These are phyloP conservation scores for Talaromyces funiculosus DNA, from an alignment of 2,329 filamentous ascomycete genomes.

Conservation along the genomic window DNA sequence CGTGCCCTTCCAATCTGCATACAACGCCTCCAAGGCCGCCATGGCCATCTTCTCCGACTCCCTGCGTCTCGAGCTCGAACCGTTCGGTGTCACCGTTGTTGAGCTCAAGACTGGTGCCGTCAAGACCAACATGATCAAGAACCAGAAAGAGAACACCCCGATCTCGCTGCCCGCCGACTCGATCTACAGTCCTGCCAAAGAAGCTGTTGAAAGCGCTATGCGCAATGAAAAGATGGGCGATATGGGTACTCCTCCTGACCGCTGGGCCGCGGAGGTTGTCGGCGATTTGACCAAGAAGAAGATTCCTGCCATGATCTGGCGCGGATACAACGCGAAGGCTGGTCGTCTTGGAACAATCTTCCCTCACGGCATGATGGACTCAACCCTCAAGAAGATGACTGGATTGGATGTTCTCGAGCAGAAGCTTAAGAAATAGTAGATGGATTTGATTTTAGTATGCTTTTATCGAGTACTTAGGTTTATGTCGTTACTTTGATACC, in stretches of 20 bases:
- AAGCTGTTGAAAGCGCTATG: slow-evolving; percentile 6
- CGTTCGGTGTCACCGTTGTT: slow-evolving; percentile 3
- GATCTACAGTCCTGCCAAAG: slow-evolving; percentile 2
- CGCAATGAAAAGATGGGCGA: slow-evolving; percentile 3
- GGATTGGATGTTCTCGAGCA: slow-evolving; percentile 9
- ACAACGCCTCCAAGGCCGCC: slow-evolving; percentile 10
- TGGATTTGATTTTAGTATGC: neutral
- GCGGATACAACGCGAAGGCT: slow-evolving; percentile 2
- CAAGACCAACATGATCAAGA: slow-evolving; percentile 7
- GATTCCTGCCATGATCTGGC: slow-evolving; percentile 7
- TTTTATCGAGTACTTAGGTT: neutral
- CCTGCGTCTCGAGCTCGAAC: slow-evolving; percentile 6
- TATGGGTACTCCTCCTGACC: slow-evolving; percentile 2
- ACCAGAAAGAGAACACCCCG: neutral
- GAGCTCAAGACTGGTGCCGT: slow-evolving; percentile 10
- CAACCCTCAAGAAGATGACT: slow-evolving; percentile 9
- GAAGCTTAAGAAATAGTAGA: neutral
- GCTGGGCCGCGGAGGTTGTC: slow-evolving; percentile 7
- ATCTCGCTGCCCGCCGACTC: neutral
- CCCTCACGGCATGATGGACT: slow-evolving; percentile 8
- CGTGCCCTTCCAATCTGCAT: slow-evolving; percentile 4
- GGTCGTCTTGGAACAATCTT: slow-evolving; percentile 8
- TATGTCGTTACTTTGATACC: neutral
- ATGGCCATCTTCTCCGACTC: slow-evolving; percentile 9
- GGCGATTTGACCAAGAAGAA: slow-evolving; percentile 9